Evolutionary conservation across 176 grass and related monocot species (phyloP).

Genomic region (Ananas comosus): DNA sequence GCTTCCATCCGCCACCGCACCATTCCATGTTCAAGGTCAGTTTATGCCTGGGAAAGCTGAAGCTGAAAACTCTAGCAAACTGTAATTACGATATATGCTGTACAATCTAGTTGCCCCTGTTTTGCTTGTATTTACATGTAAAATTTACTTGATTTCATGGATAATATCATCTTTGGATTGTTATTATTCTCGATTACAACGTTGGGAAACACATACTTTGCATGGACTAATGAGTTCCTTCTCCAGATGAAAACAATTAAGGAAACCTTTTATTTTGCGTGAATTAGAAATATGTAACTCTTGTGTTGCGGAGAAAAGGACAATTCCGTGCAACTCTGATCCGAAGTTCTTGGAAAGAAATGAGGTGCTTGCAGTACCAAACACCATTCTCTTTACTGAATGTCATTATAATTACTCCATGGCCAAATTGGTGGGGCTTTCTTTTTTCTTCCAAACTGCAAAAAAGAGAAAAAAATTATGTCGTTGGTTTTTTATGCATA

Average conservation of each 20-base stretch:
- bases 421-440: too few relatives aligned
- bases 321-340: background rate
- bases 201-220: background rate
- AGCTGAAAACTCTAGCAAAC: too few relatives aligned
- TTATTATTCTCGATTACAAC: background rate
- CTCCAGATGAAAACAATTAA: too few relatives aligned
- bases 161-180: background rate
- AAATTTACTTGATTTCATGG: background rate
- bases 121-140: background rate
- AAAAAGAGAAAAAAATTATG: too few relatives aligned
- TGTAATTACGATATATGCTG: background rate
- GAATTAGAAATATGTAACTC: too few relatives aligned
- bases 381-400: too few relatives aligned
- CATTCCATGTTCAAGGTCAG: conserved; percentile 99
- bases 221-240: too few relatives aligned
- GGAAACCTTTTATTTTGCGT: too few relatives aligned
- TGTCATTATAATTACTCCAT: too few relatives aligned
- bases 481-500: too few relatives aligned
- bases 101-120: background rate
- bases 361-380: background rate
- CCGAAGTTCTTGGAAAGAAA: background rate
- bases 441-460: too few relatives aligned
- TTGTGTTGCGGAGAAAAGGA: too few relatives aligned
- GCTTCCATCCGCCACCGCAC: conserved; percentile 72
- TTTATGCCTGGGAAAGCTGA: conserved; percentile 4